phyloP scores from a whole-genome alignment of 1,284 basidiomycete species.

The Heterobasidion occidentale region DNA sequence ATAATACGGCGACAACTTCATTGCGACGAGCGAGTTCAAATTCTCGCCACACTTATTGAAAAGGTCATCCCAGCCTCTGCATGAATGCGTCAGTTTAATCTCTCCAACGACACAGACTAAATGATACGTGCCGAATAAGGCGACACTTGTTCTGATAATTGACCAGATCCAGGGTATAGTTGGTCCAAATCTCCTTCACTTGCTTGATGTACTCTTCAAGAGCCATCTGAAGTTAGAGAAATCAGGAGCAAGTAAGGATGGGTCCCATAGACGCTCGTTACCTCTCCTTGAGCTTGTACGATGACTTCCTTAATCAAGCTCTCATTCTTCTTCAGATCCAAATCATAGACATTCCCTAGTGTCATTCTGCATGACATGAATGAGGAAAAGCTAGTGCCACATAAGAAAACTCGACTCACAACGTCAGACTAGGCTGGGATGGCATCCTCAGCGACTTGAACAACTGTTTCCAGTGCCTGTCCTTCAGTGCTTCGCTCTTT shows the following conservation, averaged over 20 bases:
- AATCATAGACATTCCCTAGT: conserved; percentile 93
- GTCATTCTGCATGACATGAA: conserved; percentile 62
- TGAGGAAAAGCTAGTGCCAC: neutral
- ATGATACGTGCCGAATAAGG: conserved; percentile 66
- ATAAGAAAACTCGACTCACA: conserved; percentile 39
- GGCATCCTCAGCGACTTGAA: conserved; percentile 84
- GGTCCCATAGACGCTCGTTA: conserved; percentile 19
- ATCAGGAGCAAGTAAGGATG: neutral
- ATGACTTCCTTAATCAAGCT: conserved; percentile 89
- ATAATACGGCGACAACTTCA: conserved; percentile 97
- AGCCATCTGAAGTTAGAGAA: conserved; percentile 59
- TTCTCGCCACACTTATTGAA: conserved; percentile 97
- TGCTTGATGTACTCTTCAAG: conserved; percentile 92
- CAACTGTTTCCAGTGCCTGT: conserved; percentile 97
- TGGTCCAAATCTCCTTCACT: conserved; percentile 96
- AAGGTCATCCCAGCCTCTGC: conserved; percentile 94
- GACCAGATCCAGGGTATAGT: conserved; percentile 91
- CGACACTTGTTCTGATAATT: conserved; percentile 99
- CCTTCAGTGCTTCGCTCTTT: conserved; percentile 95
- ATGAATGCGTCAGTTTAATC: neutral
- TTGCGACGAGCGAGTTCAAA: conserved; percentile 90
- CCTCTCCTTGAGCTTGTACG: conserved; percentile 96
- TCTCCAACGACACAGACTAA: neutral
- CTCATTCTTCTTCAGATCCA: conserved; percentile 95
- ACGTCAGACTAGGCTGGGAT: conserved; percentile 55